Evolutionary conservation across 2,329 filamentous ascomycete genomes (phyloP), one percentile per base, ranked within the genome.

Genomic region (Sphaerulina musiva): DNA sequence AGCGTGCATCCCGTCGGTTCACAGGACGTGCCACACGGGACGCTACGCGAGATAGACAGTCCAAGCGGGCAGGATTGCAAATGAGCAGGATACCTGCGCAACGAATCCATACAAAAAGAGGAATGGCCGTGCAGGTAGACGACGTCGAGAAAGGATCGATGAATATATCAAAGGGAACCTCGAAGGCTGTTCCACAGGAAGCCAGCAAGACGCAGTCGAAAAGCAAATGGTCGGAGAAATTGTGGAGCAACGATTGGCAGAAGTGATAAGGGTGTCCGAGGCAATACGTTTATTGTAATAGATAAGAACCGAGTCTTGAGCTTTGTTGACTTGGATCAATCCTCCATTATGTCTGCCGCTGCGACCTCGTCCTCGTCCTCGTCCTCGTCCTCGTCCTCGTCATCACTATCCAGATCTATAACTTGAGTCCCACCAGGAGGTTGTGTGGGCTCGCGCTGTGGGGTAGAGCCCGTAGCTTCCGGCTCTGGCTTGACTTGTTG

Each of bases 1-100:
- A 84, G 52, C 81, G 80, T 59, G 90, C 87, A 1, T 76, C 74
- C 12, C 70, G 73, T 42, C 72, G 74, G 26, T 56, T 77, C 43
- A 76, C 74, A 1, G 73, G 72, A 17, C 71, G 73, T 46, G 64
- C 66, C 48, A 43, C 48, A 42, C 42, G 51, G 41, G 38, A 48
- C 14, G 39, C 26, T 20, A 29, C 46, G 50, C 41, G 48, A 29
- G 51, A 59, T 41, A 52, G 62, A 38, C 58, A 58, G 44, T 58
- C 59, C 6, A 61, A 59, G 34, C 55, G 64, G 12, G 57, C 53
- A 9, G 64, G 62, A 1, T 39, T 64, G 10, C 59, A 61, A n/a
- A 58, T 64, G 56, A 54, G 43, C n/a, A 46, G 44, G 29, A 51
- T 52, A 14, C 53, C 54, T 20, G 48, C 46, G n/a, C 48, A 49